phyloP scores from a whole-genome alignment of 306 rosid genomes.

The Myrica gale region DNA sequence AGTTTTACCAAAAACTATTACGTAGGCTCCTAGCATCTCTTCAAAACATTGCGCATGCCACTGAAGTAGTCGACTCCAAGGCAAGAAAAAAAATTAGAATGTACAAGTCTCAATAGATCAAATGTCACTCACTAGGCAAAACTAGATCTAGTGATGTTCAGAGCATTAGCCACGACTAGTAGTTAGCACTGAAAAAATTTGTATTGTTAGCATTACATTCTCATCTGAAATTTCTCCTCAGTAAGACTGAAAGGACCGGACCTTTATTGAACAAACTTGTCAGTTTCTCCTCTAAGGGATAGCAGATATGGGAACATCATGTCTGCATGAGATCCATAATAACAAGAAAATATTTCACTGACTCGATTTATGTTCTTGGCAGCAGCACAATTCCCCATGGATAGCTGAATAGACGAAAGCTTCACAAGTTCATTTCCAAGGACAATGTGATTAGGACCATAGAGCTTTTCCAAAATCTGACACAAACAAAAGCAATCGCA shows the following conservation, averaged over 20 bases:
- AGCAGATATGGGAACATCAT: slow-evolving; percentile 59
- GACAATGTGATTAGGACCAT: slow-evolving; percentile 64
- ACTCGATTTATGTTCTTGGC: slow-evolving; percentile 45
- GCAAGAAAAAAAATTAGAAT: neutral
- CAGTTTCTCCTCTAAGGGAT: slow-evolving; percentile 37
- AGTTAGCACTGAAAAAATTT: neutral
- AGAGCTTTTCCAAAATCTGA: slow-evolving; percentile 84
- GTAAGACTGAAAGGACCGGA: neutral
- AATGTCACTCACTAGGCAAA: neutral
- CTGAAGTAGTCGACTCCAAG: too few relatives aligned
- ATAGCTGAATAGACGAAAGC: slow-evolving; percentile 73
- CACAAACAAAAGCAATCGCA: slow-evolving; percentile 19
- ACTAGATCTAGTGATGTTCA: neutral
- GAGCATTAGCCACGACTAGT: neutral
- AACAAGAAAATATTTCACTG: slow-evolving; percentile 50
- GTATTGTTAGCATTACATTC: neutral
- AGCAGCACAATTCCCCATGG: slow-evolving; percentile 46
- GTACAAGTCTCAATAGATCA: neutral
- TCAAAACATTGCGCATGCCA: too few relatives aligned
- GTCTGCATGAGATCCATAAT: slow-evolving; percentile 65
- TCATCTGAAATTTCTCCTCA: neutral
- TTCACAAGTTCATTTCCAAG: slow-evolving; percentile 85
- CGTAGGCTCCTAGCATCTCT: too few relatives aligned
- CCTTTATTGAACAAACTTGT: slow-evolving; percentile 26
- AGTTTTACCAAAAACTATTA: too few relatives aligned